Conservation (phyloP, 169 alveolate species). For the Plasmodium sp. region DNA sequence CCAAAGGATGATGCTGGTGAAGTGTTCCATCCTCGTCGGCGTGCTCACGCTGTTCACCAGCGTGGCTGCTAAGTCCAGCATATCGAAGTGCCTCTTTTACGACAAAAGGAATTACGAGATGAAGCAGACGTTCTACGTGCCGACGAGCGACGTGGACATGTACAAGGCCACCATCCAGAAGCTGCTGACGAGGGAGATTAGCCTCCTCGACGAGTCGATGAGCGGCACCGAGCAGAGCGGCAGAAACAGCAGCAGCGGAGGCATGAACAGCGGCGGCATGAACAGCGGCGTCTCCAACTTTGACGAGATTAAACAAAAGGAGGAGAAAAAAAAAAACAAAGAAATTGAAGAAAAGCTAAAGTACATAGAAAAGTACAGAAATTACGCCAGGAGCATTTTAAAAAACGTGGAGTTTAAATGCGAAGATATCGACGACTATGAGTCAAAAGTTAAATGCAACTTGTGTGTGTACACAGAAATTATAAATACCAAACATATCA, state of each 20-base stretch:
- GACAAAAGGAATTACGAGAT: constrained; percentile 35
- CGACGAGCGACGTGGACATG: constrained; percentile 38
- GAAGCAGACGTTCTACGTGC: constrained; percentile 41
- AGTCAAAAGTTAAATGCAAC: constrained; percentile 42
- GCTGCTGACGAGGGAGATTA: constrained; percentile 23
- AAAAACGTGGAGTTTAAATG: constrained; percentile 64
- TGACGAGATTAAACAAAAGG: constrained; percentile 49
- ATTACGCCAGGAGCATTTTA: constrained; percentile 27
- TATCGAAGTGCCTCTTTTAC: constrained; percentile 45
- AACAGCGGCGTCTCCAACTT: constrained; percentile 14
- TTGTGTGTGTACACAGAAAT: constrained; percentile 55
- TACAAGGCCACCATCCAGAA: constrained; percentile 45
- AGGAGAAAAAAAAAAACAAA: constrained; percentile 36
- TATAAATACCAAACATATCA: constrained; percentile 45
- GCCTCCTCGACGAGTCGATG: constrained; percentile 3
- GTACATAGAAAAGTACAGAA: constrained; percentile 64
- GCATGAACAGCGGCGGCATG: too few species aligned
- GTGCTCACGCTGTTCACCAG: not conserved
- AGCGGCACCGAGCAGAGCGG: not conserved
- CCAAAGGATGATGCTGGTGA: not conserved
- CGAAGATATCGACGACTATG: constrained; percentile 25
- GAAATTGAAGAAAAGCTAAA: constrained; percentile 63
- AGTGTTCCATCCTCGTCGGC: not conserved
- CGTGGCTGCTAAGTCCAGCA: not conserved
- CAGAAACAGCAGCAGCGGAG: not conserved